These are phyloP conservation scores for Hydnomerulius pinastri DNA, from an alignment of 768 basidiomycete species.

Conservation along the genomic window DNA sequence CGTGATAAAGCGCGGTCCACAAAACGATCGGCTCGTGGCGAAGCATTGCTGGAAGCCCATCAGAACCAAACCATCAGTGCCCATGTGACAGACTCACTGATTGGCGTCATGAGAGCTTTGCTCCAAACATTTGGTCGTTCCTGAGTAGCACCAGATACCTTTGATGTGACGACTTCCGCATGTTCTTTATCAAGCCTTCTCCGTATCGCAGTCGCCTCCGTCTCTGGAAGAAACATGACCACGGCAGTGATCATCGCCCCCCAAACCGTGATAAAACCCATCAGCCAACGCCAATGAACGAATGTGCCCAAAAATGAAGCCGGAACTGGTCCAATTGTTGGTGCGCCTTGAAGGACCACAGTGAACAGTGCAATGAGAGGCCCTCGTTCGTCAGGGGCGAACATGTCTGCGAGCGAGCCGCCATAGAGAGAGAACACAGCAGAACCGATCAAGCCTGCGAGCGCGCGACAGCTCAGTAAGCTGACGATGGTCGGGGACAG, in stretches of 20 bases:
- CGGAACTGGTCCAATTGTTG: constrained; percentile 28
- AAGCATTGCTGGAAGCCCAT: constrained; percentile 22
- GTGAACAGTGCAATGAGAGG: constrained; percentile 26
- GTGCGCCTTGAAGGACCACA: constrained; percentile 27
- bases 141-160: background rate
- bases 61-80: background rate
- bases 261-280: constrained; percentile 23
- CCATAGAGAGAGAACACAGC: constrained; percentile 25
- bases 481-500: constrained; percentile 19
- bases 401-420: constrained; percentile 26
- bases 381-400: constrained; percentile 23
- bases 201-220: constrained; percentile 18
- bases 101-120: constrained; percentile 14
- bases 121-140: constrained; percentile 8
- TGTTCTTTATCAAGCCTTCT: constrained; percentile 12
- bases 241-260: constrained; percentile 16
- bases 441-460: constrained; percentile 23
- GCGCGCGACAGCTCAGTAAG: constrained; percentile 19
- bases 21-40: constrained; percentile 25
- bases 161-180: background rate
- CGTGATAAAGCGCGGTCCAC: constrained; percentile 30
- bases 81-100: constrained; percentile 12
- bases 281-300: constrained; percentile 24
- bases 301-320: constrained; percentile 21
- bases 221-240: constrained; percentile 23